Evolutionary conservation across 2,329 filamentous ascomycete genomes (phyloP).

Genomic region (Colletotrichum brevisporum): DNA sequence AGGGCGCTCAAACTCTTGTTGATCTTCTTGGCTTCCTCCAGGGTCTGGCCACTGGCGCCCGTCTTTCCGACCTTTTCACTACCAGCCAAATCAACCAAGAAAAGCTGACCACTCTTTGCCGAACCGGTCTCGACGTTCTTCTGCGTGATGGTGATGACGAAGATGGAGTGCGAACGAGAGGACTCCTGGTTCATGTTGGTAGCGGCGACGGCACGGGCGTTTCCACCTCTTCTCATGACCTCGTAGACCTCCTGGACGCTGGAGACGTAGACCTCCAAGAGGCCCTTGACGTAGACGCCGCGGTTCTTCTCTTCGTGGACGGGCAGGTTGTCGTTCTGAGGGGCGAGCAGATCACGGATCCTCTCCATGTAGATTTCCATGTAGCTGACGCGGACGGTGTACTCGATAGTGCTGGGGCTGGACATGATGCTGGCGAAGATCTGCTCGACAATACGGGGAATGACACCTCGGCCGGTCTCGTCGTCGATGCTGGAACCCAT

Average conservation of each 20-base stretch:
- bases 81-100: constrained; percentile 97
- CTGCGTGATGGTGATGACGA: constrained; percentile 96
- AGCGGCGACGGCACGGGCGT: constrained; percentile 89
- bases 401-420: constrained; percentile 94
- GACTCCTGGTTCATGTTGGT: constrained; percentile 99
- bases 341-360: constrained; percentile 92
- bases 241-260: constrained; percentile 97
- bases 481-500: constrained; percentile 97
- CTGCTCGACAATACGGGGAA: constrained; percentile 96
- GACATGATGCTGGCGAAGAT: constrained; percentile 96
- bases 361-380: constrained; percentile 99
- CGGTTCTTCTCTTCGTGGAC: constrained; percentile 98
- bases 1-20: constrained; percentile 99
- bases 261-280: constrained; percentile 95
- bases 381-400: constrained; percentile 98
- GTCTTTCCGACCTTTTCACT: constrained; percentile 99
- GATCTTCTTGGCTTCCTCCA: constrained; percentile 99
- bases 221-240: constrained; percentile 93
- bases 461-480: constrained; percentile 89
- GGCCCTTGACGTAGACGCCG: constrained; percentile 95
- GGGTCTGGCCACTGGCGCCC: constrained; percentile 94
- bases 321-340: constrained; percentile 95
- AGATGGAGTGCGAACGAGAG: constrained; percentile 97
- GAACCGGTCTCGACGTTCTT: constrained; percentile 98
- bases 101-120: constrained; percentile 95